Evolutionary conservation across 805 yeast genomes (phyloP), one percentile per base, ranked within the genome.

Genomic region (Blastobotrys muscicola): DNA sequence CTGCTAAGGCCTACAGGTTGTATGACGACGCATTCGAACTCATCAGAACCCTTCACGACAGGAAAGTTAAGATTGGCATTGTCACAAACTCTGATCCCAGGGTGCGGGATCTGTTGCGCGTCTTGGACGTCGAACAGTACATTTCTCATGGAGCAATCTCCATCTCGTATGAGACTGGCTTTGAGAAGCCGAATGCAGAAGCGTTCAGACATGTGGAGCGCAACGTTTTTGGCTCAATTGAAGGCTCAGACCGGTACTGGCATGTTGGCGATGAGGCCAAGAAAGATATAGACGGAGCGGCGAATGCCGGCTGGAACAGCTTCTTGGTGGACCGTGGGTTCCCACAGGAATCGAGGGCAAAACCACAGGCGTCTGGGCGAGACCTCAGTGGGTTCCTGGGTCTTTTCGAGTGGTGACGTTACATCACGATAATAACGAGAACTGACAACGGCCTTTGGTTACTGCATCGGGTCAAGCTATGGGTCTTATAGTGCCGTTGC

Each of bases 251-350:
- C 20, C 31, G 16, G 11, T 16, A n/a, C 34, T 52, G 55, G 55
- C 54, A 52, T 42, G 45, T 50, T 33, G 55, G 55, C 2, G 55
- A 52, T 30, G 52, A 49, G 33, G n/a, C 33, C 15, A 39, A 31
- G 9, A 48, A 49, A 34, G 55, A 52, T 26, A 38, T 39, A 15
- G 31, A 39, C 9, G 55, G 50, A n/a, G 49, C 54, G 2, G 11
- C 41, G 9, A 38, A 33, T 30, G 45, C 47, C 8, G 54, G 55
- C 6, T 49, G 52, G 52, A 52, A 47, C 33, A 39, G 47, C 5
- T 40, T 52, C 20, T 41, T 48, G 7, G 40, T 52, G 3, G 55
- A 50, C 33, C 39, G 39, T 14, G 36, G 13, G 26, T 20, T 20
- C 4, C 26, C 26, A 20, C 26, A 20, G 26, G 26, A 20, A 6